Evolutionary conservation across 2,329 filamentous ascomycete genomes (phyloP), one percentile per base, ranked within the genome.

Genomic region (Epichloe sibirici): DNA sequence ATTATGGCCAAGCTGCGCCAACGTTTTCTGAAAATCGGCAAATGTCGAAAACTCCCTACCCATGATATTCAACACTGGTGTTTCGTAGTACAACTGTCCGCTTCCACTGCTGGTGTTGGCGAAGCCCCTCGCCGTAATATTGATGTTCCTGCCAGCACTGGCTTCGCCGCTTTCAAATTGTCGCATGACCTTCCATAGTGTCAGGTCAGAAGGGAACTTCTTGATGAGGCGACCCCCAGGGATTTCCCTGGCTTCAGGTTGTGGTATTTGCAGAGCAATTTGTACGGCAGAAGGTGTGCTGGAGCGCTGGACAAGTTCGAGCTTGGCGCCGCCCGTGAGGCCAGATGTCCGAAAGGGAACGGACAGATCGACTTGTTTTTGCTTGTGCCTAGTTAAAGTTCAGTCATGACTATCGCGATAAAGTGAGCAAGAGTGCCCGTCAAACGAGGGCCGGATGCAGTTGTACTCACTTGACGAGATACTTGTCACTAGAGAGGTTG

Each of bases 251-350:
- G 78, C 81, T 63, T 93, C 86, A 23, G 83, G 79, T 38, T 83
- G 77, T 3, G 89, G 88, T 31, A 96, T 74, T 64, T 95, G 88
- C 12, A 98, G 73, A n/a, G 88, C 91, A 43, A 98, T 85, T 42
- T 86, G 90, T 52, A 98, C 85, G 47, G 86, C 85, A 2, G 88
- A 85, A 0, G 90, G 86, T 0, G 90, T 93, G 53, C 88, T 87
- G 45, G 90, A 93, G 54, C 86, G 83, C 64, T 88, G 83, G 23
- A 96, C 85, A 48, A 98, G 86, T 65, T 97, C 90, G 54, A 98
- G 81, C 65, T 94, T 95, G 54, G 93, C 91, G 56, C 93, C 93
- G 39, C 88, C 80, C 12, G 79, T 76, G 5, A 98, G 83, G 48
- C 90, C 88, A 5, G 90, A 86, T 31, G 91, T 81, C 47, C 91